phyloP scores from a whole-genome alignment of 116 monocot species.

The Phalaenopsis hybrid region DNA sequence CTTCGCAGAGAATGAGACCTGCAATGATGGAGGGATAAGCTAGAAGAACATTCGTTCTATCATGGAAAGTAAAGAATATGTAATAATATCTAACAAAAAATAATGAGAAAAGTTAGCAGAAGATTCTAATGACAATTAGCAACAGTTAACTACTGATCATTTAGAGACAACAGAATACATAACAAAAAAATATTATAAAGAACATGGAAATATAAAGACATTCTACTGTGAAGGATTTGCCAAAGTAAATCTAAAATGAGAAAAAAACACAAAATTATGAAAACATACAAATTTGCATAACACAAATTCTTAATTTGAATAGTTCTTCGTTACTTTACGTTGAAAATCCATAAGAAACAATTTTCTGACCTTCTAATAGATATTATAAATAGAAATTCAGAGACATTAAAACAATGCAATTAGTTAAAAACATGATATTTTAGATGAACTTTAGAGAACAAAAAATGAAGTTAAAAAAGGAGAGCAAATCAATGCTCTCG shows the following conservation, averaged over 20 bases:
- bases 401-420: too few relatives aligned
- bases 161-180: background rate
- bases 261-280: background rate
- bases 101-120: background rate
- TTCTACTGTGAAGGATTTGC: background rate
- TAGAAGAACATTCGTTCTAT: background rate
- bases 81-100: background rate
- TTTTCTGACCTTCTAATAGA: too few relatives aligned
- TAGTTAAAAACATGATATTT: too few relatives aligned
- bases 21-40: slow-evolving; percentile 6
- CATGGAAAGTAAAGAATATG: background rate
- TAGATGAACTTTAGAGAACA: too few relatives aligned
- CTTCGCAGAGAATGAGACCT: slow-evolving; percentile 74
- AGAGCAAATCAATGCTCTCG: too few relatives aligned
- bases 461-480: too few relatives aligned
- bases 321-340: too few relatives aligned
- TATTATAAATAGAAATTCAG: too few relatives aligned
- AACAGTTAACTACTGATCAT: background rate
- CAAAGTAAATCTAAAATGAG: background rate
- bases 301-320: too few relatives aligned
- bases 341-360: too few relatives aligned
- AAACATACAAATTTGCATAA: background rate
- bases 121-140: background rate
- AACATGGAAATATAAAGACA: background rate
- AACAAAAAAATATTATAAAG: slow-evolving; percentile 1